Evolutionary conservation across 2,329 filamentous ascomycete species (phyloP).

Genomic region (Keithomyces neogunnii): DNA sequence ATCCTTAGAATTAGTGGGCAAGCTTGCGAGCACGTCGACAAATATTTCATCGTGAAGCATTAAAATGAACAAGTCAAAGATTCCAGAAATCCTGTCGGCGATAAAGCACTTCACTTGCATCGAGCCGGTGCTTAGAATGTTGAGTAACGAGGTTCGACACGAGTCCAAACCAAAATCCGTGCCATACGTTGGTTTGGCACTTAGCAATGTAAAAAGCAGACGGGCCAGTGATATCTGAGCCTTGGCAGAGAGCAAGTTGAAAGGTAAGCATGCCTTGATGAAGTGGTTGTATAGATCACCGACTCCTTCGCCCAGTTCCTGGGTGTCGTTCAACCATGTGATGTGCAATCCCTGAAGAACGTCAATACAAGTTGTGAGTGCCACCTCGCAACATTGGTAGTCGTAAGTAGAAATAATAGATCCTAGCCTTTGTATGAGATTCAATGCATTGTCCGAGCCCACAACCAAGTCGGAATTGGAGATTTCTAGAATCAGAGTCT

Average conservation of each 20-base stretch:
- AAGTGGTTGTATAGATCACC: conserved; percentile 75
- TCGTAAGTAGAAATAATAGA: conserved; percentile 45
- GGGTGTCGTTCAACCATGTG: conserved; percentile 53
- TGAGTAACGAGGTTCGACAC: conserved; percentile 63
- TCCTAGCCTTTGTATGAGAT: conserved; percentile 42
- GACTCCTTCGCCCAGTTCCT: conserved; percentile 55
- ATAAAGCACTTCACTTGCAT: conserved; percentile 71
- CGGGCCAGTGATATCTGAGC: conserved; percentile 59
- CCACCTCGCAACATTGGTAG: conserved; percentile 67
- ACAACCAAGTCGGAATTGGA: conserved; percentile 46
- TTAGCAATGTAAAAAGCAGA: conserved; percentile 63
- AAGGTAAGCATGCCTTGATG: conserved; percentile 56
- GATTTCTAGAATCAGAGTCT: conserved; percentile 40
- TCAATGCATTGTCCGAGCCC: conserved; percentile 34
- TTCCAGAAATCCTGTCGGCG: conserved; percentile 55
- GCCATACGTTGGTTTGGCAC: conserved; percentile 58
- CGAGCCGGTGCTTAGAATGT: conserved; percentile 57
- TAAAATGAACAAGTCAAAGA: conserved; percentile 79
- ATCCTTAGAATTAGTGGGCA: conserved; percentile 66
- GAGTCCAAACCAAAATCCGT: conserved; percentile 47
- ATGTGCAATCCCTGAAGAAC: conserved; percentile 55
- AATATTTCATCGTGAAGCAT: conserved; percentile 78
- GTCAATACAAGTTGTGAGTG: conserved; percentile 58
- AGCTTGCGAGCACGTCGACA: conserved; percentile 67
- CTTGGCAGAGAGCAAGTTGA: conserved; percentile 59